phyloP scores from a whole-genome alignment of 1,284 basidiomycete genomes.

The Boletellus deceptivus region DNA sequence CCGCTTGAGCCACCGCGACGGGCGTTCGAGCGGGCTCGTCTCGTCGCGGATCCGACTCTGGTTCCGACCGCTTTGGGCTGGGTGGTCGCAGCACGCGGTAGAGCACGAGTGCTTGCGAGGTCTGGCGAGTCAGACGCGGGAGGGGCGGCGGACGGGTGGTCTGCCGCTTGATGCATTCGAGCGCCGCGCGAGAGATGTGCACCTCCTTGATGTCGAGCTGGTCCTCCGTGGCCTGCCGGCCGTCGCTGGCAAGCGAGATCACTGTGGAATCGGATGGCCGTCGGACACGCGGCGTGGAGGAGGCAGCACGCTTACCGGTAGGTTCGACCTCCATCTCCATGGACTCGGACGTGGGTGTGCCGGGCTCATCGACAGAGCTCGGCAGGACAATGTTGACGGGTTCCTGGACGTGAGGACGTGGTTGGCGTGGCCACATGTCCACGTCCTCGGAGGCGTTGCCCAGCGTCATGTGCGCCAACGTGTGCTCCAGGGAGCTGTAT shows the following conservation, averaged over 20 bases:
- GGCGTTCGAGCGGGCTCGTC: constrained; percentile 1
- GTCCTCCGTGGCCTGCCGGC: constrained; percentile 47
- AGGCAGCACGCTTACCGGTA: constrained; percentile 17
- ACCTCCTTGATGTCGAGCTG: constrained; percentile 25
- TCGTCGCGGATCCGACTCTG: neutral
- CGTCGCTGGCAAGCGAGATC: constrained; percentile 1
- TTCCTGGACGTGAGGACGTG: constrained; percentile 10
- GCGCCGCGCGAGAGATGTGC: constrained; percentile 42
- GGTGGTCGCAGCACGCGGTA: constrained; percentile 46
- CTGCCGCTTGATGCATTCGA: constrained; percentile 43
- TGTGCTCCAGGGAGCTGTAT: constrained; percentile 52
- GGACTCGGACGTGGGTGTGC: constrained; percentile 40
- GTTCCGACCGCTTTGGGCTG: constrained; percentile 3
- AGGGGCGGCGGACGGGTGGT: constrained; percentile 15
- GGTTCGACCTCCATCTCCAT: constrained; percentile 68
- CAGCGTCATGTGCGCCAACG: constrained; percentile 54
- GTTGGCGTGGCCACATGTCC: constrained; percentile 10
- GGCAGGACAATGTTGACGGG: constrained; percentile 31
- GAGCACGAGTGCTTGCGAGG: constrained; percentile 56
- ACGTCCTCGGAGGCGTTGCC: constrained; percentile 16
- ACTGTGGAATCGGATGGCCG: neutral
- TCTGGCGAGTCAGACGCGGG: constrained; percentile 19
- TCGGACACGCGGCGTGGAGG: neutral
- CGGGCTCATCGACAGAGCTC: constrained; percentile 48
- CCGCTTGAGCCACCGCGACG: constrained; percentile 24